Percentiles rank a stretch among this genome's conserved stretches.
Conservation (phyloP, 106 monocot species). For the Allium sativum region DNA sequence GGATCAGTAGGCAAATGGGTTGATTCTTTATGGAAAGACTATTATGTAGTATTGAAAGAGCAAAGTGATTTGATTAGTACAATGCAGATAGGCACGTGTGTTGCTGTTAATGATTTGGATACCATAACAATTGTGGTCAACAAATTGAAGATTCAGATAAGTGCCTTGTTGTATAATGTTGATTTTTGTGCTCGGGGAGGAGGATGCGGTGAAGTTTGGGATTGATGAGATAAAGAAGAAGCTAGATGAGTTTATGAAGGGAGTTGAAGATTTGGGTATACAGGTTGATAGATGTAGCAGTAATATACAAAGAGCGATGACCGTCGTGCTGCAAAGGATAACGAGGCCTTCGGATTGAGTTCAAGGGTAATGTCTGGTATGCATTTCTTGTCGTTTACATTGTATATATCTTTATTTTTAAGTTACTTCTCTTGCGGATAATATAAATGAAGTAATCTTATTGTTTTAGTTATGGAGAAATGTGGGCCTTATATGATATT, state of each 20-base stretch:
- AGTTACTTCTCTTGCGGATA: no score
- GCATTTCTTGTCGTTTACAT: no score
- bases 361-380: background rate
- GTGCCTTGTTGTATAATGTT: constrained; percentile 16
- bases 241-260: constrained; percentile 15
- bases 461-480: no score
- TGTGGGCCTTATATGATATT: no score
- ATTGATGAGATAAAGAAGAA: constrained; percentile 38
- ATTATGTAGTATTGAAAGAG: constrained; percentile 19
- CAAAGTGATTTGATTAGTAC: constrained; percentile 22
- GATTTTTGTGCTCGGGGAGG: constrained; percentile 25
- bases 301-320: constrained; percentile 33
- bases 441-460: no score
- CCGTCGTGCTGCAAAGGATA: constrained; percentile 39
- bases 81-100: constrained; percentile 18
- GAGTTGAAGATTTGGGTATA: constrained; percentile 35
- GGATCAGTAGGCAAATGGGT: constrained; percentile 44
- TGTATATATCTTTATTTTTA: no score
- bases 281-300: constrained; percentile 35
- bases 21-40: constrained; percentile 30
- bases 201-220: constrained; percentile 29
- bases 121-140: constrained; percentile 33
- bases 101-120: constrained; percentile 36
- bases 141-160: constrained; percentile 23
- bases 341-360: constrained; percentile 12